Conservation (phyloP, 352 stramenopile species). For the Hyaloperonospora brassicae region DNA sequence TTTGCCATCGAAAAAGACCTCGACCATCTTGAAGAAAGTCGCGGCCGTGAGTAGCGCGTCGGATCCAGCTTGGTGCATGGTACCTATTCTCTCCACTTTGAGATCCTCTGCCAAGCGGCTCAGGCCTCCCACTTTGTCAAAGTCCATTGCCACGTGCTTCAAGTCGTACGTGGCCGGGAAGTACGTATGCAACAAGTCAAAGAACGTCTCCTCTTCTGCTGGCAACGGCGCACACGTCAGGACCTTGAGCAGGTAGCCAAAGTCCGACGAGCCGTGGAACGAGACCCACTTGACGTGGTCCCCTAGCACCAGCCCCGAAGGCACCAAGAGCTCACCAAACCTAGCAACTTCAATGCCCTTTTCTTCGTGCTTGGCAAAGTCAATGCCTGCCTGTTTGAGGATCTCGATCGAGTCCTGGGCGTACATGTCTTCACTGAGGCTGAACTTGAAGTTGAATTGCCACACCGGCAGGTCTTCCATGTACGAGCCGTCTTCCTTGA, state of each 20-base stretch:
- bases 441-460: conserved; percentile 99
- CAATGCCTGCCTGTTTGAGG: conserved; percentile 95
- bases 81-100: conserved; percentile 95
- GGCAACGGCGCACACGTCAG: conserved; percentile 88
- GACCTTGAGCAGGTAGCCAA: conserved; percentile 98
- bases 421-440: conserved; percentile 98
- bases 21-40: conserved; percentile 90
- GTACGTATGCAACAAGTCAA: conserved; percentile 96
- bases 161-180: conserved; percentile 98
- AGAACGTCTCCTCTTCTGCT: conserved; percentile 90
- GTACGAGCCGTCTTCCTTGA: conserved; percentile 93
- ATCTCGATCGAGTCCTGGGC: conserved; percentile 99
- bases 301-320: conserved; percentile 95
- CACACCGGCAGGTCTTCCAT: conserved; percentile 93
- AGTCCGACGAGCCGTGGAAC: conserved; percentile 99
- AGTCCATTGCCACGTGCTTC: conserved; percentile 97
- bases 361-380: conserved; percentile 94
- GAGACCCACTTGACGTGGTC: conserved; percentile 98
- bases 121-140: conserved; percentile 96
- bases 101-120: conserved; percentile 95
- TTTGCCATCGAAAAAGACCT: conserved; percentile 83
- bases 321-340: conserved; percentile 97
- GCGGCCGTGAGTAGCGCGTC: conserved; percentile 95
- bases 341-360: conserved; percentile 94
- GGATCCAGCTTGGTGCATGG: conserved; percentile 98